Base-by-base conservation (phyloP, 2,329 filamentous ascomycete species). In the Leptosphaerulina australis region DNA sequence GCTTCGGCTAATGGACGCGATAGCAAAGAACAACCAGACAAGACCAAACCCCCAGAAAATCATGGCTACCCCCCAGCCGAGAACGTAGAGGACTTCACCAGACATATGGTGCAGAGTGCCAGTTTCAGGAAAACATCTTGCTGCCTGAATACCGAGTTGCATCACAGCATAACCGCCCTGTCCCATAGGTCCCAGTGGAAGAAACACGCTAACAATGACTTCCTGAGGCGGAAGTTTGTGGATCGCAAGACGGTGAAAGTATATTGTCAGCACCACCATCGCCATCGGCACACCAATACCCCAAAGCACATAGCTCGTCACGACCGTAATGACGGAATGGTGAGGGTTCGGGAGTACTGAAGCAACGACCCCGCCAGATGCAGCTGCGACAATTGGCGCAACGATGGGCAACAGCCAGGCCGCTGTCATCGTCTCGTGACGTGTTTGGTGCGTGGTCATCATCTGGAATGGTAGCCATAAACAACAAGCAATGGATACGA, bases 161-260 rank as follows among this genome's bases (percentile, higher is more conserved):
- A 82, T 74, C 12, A 86, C 81, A 0, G 74, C 81, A 60, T 81
- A 88, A 3, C 83, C 83, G 12, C 85, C 86, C 60, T 87, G 84
- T 0, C 86, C 86, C 4, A 88, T 73, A 0, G 86, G 85, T 0
- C 86, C 86, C 0, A 88, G 75, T 1, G 87, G 86, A 0, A 89
- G 73, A 59, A 89, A 87, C 3, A 84, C 81, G 10, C 81, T 85
- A 18, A 88, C 85, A 39, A 88, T 86, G 45, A 84, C 81, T 65
- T 88, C 86, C 40, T 81, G 77, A 0, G 84, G 80, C 0, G 86
- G 86, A 6, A 88, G 77, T 20, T 84, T 83, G 70, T 88, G 80
- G 6, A 88, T 70, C 1, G 82, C 83, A 4, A 90, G 75, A n/a
- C 86, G 83, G 59, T 87, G 83, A 65, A 88, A 88, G 71, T 90